Conservation (phyloP, 2,329 filamentous ascomycete species). For the Curvularia sp. region DNA sequence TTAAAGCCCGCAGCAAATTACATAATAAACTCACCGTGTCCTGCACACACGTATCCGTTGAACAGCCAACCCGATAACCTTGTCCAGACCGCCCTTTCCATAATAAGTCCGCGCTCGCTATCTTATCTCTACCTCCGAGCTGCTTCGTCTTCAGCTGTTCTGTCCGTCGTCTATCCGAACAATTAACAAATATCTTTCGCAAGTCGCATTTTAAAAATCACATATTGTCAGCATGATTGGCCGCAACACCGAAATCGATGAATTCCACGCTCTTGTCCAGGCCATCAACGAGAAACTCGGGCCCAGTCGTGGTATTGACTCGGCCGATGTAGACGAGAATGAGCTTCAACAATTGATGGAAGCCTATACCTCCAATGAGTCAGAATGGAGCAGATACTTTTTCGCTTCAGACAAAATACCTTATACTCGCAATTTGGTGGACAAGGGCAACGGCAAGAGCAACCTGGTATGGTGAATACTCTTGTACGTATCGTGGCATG, state of each 20-base stretch:
- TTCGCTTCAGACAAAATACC: conserved; percentile 71
- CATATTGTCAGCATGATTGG: conserved; percentile 30
- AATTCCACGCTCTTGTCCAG: conserved; percentile 73
- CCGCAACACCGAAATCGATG: conserved; percentile 28
- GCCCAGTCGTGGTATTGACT: conserved; percentile 80
- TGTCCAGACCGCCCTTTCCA: conserved; percentile 18
- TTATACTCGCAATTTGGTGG: conserved; percentile 89
- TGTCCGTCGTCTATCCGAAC: background rate
- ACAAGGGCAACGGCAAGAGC: conserved; percentile 84
- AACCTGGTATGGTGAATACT: conserved; percentile 66
- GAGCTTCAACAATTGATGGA: conserved; percentile 76
- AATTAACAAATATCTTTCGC: background rate
- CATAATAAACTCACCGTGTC: conserved; percentile 32
- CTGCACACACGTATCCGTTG: conserved; percentile 13
- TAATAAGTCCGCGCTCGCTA: conserved; percentile 13
- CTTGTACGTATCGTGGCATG: background rate
- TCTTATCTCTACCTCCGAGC: conserved; percentile 10
- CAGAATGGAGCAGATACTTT: conserved; percentile 78
- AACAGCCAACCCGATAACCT: conserved; percentile 12
- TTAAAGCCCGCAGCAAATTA: conserved; percentile 32
- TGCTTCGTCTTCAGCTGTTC: background rate
- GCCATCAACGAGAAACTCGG: conserved; percentile 78
- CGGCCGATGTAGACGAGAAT: conserved; percentile 78
- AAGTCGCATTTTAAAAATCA: background rate
- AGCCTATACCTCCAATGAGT: conserved; percentile 70